Base-by-base conservation (phyloP, 768 basidiomycete genomes). In the Trametes maxima region DNA sequence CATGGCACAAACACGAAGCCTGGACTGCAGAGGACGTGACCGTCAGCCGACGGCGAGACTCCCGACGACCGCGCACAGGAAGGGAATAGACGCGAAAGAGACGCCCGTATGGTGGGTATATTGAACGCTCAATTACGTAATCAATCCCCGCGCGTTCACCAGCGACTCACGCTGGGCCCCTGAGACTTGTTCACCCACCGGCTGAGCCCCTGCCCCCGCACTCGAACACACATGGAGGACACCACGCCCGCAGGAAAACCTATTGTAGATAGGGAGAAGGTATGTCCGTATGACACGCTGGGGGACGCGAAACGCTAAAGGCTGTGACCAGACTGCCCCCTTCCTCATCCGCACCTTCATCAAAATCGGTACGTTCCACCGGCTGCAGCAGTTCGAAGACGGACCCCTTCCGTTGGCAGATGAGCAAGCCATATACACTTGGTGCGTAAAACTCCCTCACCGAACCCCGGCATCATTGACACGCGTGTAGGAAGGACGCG, bases 261-360 rank as follows among this genome's bases (percentile, higher is more conserved):
- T 14, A 74, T 78, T 12, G 74, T 85, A n/a, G 74, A 80, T 36
- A 76, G 87, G 47, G 85, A 86, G 72, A 87, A 86, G 57, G 62
- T 59, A 35, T 25, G 28, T 45, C 5, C 0, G 3, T 11, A 6
- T 42, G 6, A 5, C 53, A 60, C 6, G 67, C 33, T 14, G 2
- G 33, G 4, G 22, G 39, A 11, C 14, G 17, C 25, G n/a, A 33
- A 13, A 10, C 0, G 11, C 36, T 52, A 39, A 50, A 12, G 22
- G 19, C 5, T 28, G 1, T 7, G 13, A 21, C 5, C 64, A 92
- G 91, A 90, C 87, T 5, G 81, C 87, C 0, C 92, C 92, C 6
- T 94, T 94, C 73, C 84, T 94, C 55, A 85, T 94, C 37, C 83
- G 92, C 51, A 79, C 90, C 14, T 94, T 94, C 72, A 81, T 93